phyloP scores from a whole-genome alignment of 495 filamentous ascomycete genomes.

The Aspergillus steynii region DNA sequence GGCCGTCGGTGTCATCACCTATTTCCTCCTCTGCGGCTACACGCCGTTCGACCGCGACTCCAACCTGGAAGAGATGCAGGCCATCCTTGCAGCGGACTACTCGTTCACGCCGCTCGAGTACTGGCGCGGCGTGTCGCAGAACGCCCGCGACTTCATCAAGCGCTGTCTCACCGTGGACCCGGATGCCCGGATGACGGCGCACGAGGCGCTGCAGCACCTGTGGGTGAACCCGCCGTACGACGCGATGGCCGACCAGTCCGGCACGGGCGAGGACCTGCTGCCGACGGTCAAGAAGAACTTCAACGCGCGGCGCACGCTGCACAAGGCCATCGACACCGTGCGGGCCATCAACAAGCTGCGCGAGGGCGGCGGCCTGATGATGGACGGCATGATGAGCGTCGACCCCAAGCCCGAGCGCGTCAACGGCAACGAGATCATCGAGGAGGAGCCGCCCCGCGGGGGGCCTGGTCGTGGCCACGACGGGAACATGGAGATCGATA shows the following conservation, averaged over 20 bases:
- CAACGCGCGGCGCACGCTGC: slow-evolving; percentile 89
- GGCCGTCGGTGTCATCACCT: slow-evolving; percentile 84
- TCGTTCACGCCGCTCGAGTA: slow-evolving; percentile 94
- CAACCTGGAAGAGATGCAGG: slow-evolving; percentile 99
- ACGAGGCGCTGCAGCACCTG: slow-evolving; percentile 84
- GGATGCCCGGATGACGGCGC: slow-evolving; percentile 82
- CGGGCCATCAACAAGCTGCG: slow-evolving; percentile 96
- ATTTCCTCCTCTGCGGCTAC: slow-evolving; percentile 97
- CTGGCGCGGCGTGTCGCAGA: slow-evolving; percentile 89
- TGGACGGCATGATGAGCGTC: slow-evolving; percentile 74
- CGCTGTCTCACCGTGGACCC: slow-evolving; percentile 89
- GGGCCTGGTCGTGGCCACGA: slow-evolving; percentile 5
- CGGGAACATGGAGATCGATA: slow-evolving; percentile 53
- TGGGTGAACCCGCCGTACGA: slow-evolving; percentile 71
- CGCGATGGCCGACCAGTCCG: slow-evolving; percentile 21
- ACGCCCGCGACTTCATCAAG: slow-evolving; percentile 87
- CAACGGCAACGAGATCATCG: slow-evolving; percentile 42
- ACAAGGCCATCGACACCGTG: slow-evolving; percentile 96
- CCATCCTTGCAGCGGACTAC: slow-evolving; percentile 95
- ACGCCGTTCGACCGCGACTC: slow-evolving; percentile 97
- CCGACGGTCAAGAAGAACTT: slow-evolving; percentile 99
- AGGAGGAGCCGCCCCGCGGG: slow-evolving; percentile 28
- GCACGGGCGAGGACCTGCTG: slow-evolving; percentile 71
- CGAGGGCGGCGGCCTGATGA: slow-evolving; percentile 76
- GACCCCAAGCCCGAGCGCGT: slow-evolving; percentile 59